A percentile compares a stretch with the other conserved stretches of the same genome.
These are phyloP conservation scores for Suhomyces yuchorum DNA, from an alignment of 1,139 yeast genomes.

Conservation along the genomic window DNA sequence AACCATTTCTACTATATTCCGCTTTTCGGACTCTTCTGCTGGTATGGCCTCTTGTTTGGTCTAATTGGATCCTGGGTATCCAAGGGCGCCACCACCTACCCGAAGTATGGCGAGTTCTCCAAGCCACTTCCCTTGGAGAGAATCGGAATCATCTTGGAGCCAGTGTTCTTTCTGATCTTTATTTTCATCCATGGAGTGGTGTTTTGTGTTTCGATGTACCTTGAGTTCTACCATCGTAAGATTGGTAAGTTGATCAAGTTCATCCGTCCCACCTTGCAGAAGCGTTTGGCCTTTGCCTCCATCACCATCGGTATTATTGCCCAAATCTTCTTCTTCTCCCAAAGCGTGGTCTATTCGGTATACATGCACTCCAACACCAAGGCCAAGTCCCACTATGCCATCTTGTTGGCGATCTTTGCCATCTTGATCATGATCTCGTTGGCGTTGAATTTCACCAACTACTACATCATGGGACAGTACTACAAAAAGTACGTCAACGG, in stretches of 20 bases:
- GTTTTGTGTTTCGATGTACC: slow-evolving; percentile 30
- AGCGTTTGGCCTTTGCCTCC: slow-evolving; percentile 30
- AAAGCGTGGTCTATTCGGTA: slow-evolving; percentile 26
- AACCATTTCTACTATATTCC: slow-evolving; percentile 33
- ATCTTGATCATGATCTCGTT: slow-evolving; percentile 23
- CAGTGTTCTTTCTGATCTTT: slow-evolving; percentile 29
- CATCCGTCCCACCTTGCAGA: slow-evolving; percentile 31
- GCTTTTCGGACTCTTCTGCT: slow-evolving; percentile 30
- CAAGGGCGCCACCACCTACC: slow-evolving; percentile 24
- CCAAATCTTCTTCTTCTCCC: slow-evolving; percentile 29
- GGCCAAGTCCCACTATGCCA: slow-evolving; percentile 28
- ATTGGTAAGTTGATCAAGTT: slow-evolving; percentile 36
- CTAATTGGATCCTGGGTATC: slow-evolving; percentile 29
- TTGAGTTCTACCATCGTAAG: slow-evolving; percentile 35
- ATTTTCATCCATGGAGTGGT: slow-evolving; percentile 28
- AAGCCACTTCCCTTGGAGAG: slow-evolving; percentile 28
- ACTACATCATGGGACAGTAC: slow-evolving; percentile 37
- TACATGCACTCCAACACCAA: slow-evolving; percentile 23
- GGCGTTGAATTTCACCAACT: slow-evolving; percentile 31
- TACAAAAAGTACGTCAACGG: slow-evolving; percentile 34
- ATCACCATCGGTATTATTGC: slow-evolving; percentile 28
- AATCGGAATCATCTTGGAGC: slow-evolving; percentile 30
- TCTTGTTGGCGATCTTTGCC: slow-evolving; percentile 31
- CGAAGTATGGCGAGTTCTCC: slow-evolving; percentile 19
- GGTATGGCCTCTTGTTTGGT: slow-evolving; percentile 30